Evolutionary conservation across 2,329 filamentous ascomycete species (phyloP), one percentile per base, ranked within the genome.

Genomic region (Stemphylium beticola): DNA sequence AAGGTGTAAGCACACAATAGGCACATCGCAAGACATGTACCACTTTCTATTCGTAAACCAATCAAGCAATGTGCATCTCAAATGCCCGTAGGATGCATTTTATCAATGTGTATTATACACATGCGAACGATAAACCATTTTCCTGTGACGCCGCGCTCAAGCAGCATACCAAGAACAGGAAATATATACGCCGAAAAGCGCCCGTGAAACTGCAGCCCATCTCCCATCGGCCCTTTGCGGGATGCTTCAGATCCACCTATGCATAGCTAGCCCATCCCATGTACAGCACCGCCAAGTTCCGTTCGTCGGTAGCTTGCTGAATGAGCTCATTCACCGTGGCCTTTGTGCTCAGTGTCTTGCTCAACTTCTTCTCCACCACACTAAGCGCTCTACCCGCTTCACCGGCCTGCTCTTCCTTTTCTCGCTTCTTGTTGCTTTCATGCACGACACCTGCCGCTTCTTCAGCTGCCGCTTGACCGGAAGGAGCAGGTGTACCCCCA

Each of bases 311-410:
- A 7, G 95, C 93, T 77, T 96, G 90, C 73, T 97, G 95, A 61
- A 99, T 99, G 60, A 99, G 78, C 72, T 99, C 95, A 69, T 97
- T 98, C 49, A 99, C 95, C 12, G 92, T 97, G 3, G 95, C 96
- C 50, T 90, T 91, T 15, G 96, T 93, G 73, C 93, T 99, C 72
- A 99, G 76, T 2, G 91, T 93, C 81, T 96, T 96, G 60, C 89
- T 91, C 64, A 99, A 77, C 79, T 99, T 99, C 84, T 97, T 98
- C 72, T 91, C 87, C 52, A 99, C 95, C 18, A 98, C 90, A 53
- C 92, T 91, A 51, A 99, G 81, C 1, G 96, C 95, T 53, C 96
- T 83, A 60, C 96, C 93, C 2, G 95, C 96, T 76, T 99, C 96
- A 76, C 85, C 87, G 0, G 85, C 84, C 58, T 89, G 86, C 58